Evolutionary conservation across 441 rosid species (phyloP).

Genomic region (Gossypium schwendimanii): DNA sequence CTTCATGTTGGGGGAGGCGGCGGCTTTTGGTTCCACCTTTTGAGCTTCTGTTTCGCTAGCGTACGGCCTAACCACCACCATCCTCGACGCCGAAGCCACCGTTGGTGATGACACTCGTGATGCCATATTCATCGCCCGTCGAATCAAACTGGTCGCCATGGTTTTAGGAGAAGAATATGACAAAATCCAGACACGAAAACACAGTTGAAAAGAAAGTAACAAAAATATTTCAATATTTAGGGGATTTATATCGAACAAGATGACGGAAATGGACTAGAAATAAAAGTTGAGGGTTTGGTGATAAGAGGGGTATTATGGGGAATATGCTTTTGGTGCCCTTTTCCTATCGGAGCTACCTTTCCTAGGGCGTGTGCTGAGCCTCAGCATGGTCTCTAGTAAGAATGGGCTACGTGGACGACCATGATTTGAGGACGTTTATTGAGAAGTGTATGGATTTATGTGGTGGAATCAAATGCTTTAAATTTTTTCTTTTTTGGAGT

Average conservation of each 20-base stretch:
- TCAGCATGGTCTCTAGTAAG: background rate
- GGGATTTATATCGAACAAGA: background rate
- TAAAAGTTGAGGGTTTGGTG: background rate
- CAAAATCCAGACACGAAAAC: background rate
- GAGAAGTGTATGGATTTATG: background rate
- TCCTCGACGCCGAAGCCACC: conserved; percentile 18
- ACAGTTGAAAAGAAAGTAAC: background rate
- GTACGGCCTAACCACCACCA: conserved; percentile 33
- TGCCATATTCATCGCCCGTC: conserved; percentile 33
- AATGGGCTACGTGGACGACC: background rate
- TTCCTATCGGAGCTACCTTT: background rate
- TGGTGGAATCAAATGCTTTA: too few species aligned
- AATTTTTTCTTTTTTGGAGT: too few species aligned
- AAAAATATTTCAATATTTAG: background rate
- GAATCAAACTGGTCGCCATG: conserved; percentile 60
- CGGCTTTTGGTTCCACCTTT: conserved; percentile 36
- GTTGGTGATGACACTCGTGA: conserved; percentile 22
- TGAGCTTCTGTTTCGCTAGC: conserved; percentile 51
- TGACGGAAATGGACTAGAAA: conserved; percentile 5
- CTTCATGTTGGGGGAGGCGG: conserved; percentile 32
- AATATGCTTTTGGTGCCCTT: background rate
- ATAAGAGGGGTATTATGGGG: background rate
- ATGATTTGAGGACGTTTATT: background rate
- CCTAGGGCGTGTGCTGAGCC: background rate
- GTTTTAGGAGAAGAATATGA: background rate